Conservation (phyloP, 1,139 yeast genomes). For the Zygosaccharomyces sapae region DNA sequence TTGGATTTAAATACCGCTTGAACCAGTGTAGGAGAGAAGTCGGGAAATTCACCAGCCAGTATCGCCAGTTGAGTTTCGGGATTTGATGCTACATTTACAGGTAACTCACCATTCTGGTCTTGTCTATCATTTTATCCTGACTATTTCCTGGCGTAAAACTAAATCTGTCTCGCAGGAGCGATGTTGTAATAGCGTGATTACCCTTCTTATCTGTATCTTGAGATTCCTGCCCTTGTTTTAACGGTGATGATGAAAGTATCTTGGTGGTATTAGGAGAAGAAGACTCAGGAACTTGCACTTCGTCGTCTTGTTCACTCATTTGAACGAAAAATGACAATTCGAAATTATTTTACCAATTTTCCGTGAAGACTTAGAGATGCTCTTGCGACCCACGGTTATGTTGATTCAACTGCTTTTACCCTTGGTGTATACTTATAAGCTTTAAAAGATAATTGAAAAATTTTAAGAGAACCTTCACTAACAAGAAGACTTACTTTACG, state of each 20-base stretch:
- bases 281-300: constrained; percentile 46
- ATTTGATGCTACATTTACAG: constrained; percentile 6
- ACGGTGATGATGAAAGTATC: constrained; percentile 30
- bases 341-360: background rate
- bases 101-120: constrained; percentile 6
- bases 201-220: constrained; percentile 8
- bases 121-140: background rate
- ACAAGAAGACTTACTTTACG: constrained; percentile 13
- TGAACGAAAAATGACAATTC: background rate
- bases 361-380: background rate
- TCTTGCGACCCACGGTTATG: constrained; percentile 13
- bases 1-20: constrained; percentile 60
- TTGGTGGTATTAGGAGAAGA: constrained; percentile 38
- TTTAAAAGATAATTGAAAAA: constrained; percentile 3
- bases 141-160: constrained; percentile 26
- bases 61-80: constrained; percentile 18
- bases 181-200: constrained; percentile 18
- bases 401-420: background rate
- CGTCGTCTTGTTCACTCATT: constrained; percentile 16
- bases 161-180: constrained; percentile 28
- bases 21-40: constrained; percentile 50
- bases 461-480: background rate
- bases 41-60: constrained; percentile 39
- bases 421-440: background rate
- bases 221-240: constrained; percentile 17